Base-by-base conservation (phyloP, 768 basidiomycete genomes). In the Chalciporus sphaerocephalus region DNA sequence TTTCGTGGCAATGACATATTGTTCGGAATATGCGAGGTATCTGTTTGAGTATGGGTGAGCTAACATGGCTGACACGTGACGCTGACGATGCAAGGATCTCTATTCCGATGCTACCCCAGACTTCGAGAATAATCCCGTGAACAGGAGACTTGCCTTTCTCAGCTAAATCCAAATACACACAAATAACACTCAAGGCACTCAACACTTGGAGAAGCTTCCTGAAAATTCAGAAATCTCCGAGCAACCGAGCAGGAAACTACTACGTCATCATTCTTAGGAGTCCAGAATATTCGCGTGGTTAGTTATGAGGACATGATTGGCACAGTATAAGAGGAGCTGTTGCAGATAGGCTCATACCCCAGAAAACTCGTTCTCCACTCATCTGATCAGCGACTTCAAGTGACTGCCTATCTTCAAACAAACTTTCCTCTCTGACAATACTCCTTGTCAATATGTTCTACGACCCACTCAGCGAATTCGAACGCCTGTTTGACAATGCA, bases 401-500 rank as follows among this genome's bases (percentile, higher is more conserved):
- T 2, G 25, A n/a, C n/a, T n/a, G n/a, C n/a, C n/a, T n/a, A n/a
- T n/a, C n/a, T n/a, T 28, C 27, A 13, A 15, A 32, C 15, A 3
- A n/a, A n/a, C 30, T 15, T n/a, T 28, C 28, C 30, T 32, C 30
- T 32, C 13, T 15, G 6, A 32, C 7, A 13, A 32, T 28, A 6
- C 7, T 15, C n/a, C 8, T n/a, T 32, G 2, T 5, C 13, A 32
- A n/a, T 4, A 32, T 32, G 30, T 32, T 32, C 30, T 32, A 15
- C 8, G 30, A 15, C 12, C 30, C 13, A 6, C n/a, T 32, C 30
- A 32, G 15, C 13, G 30, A 32, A 32, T 32, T 15, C 13, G 30
- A 32, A 13, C 5, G 15, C 30, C 30, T 32, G 15, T n/a, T 32
- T n/a, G n/a, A 32, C 5, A 32, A 32, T 6, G 30, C 68, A 6